Conservation (phyloP, 2,329 filamentous ascomycete species). For the Calonectria honghensis region DNA sequence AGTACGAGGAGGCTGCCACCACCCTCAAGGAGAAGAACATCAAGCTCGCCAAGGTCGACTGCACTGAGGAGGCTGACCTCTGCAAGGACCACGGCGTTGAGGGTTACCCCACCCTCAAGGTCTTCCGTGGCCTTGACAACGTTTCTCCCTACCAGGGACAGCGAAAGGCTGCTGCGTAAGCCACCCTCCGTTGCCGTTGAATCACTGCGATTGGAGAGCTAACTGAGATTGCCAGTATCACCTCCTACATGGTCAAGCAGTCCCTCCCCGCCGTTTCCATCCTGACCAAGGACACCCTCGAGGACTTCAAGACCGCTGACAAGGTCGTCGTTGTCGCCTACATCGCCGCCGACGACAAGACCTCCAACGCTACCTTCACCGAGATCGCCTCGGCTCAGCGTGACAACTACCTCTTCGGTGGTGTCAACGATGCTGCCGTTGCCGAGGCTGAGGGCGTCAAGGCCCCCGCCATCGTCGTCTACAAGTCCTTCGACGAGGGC, state of each 20-base stretch:
- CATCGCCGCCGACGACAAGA: slow-evolving; percentile 86
- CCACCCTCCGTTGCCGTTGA: slow-evolving; percentile 44
- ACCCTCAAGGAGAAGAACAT: slow-evolving; percentile 92
- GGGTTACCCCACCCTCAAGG: slow-evolving; percentile 98
- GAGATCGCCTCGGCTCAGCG: slow-evolving; percentile 84
- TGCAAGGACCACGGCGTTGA: slow-evolving; percentile 94
- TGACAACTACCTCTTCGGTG: slow-evolving; percentile 94
- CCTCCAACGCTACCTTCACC: slow-evolving; percentile 89
- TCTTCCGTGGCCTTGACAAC: slow-evolving; percentile 94
- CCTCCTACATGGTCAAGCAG: slow-evolving; percentile 98
- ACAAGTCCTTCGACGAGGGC: slow-evolving; percentile 98
- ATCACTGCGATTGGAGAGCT: slow-evolving; percentile 40
- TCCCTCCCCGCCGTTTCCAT: slow-evolving; percentile 92
- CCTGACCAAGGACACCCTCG: slow-evolving; percentile 86
- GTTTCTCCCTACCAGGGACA: slow-evolving; percentile 89
- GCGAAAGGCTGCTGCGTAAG: slow-evolving; percentile 87
- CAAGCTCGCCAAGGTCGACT: slow-evolving; percentile 91
- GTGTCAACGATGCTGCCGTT: slow-evolving; percentile 86
- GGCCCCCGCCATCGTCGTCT: slow-evolving; percentile 90
- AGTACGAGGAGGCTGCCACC: slow-evolving; percentile 92
- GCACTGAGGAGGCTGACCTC: slow-evolving; percentile 94
- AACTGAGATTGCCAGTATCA: slow-evolving; percentile 68
- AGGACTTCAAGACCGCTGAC: slow-evolving; percentile 98
- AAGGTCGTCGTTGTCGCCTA: slow-evolving; percentile 97
- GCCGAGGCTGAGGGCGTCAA: slow-evolving; percentile 94